Base-by-base conservation (phyloP, 2,329 filamentous ascomycete species). In the Alternaria ethzedia region DNA sequence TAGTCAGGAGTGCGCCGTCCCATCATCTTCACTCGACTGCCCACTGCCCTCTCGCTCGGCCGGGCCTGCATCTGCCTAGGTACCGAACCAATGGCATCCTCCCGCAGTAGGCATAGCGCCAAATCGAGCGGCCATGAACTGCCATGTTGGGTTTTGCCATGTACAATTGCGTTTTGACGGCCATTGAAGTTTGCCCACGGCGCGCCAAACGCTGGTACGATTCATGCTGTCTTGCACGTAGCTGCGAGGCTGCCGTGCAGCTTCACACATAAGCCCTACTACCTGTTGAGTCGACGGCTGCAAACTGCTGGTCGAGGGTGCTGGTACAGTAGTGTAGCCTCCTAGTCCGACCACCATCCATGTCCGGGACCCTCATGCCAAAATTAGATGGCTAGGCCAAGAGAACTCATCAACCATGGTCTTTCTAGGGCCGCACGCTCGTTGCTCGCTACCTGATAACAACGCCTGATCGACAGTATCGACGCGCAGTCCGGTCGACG, bases 1-100 rank as follows among this genome's bases (percentile, higher is more conserved):
- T 52, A 47, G 57, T 60, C 61, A 59, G 65, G 63, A 66, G 65
- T 66, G 54, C 57, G 67, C 61, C 61, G 59, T 43, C 61, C 51
- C 45, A 59, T 61, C 56, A 61, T 64, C 54, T 57, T 49, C 61
- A 57, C 50, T 50, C 55, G 20, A 49, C 56, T 51, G 30, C 41
- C 30, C 17, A 36, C 21, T 54, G 54, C 54, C 49, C 44, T 57
- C 44, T 57, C 28, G 54, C 55, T 55, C 59, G 49, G 56, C 59
- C 59, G 59, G 55, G 54, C 54, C 46, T 46, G 56, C 56, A 41
- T 57, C 45, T 26, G 23, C 55, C 55, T 57, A 51, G 50, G 32
- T 60, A 61, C 57, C 58, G 62, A 54, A 36, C 55, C 59, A 41
- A 67, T 59, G 59, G 52, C 58, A 59, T 52, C 26, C 52, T 13